phyloP scores from a whole-genome alignment of 2,329 filamentous ascomycete species.

The Tolypocladium endophyticum region DNA sequence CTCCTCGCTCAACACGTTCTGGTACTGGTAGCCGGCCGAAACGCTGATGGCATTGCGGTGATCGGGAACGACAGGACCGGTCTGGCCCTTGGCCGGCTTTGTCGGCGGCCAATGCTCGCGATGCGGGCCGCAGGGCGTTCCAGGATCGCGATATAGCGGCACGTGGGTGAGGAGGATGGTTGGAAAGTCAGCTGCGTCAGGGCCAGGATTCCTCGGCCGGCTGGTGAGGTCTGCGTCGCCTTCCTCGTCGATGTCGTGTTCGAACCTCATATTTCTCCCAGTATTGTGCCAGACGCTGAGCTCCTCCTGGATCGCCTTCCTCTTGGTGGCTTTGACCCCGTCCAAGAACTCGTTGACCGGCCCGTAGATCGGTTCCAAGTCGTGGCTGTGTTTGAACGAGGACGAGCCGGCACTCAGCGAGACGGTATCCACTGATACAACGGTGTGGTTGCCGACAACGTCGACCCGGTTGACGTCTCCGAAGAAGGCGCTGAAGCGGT shows the following conservation, averaged over 20 bases:
- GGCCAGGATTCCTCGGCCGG: conserved; percentile 25
- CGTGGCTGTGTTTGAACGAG: conserved; percentile 36
- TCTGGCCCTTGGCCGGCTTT: conserved; percentile 48
- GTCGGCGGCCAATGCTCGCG: conserved; percentile 76
- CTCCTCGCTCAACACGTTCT: conserved; percentile 75
- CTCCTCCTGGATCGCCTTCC: conserved; percentile 58
- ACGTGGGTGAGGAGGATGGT: conserved; percentile 87
- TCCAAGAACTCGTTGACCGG: conserved; percentile 70
- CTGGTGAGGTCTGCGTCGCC: conserved; percentile 27
- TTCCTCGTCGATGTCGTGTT: conserved; percentile 50
- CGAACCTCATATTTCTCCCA: conserved; percentile 41
- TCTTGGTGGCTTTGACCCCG: conserved; percentile 52
- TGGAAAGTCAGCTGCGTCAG: conserved; percentile 55
- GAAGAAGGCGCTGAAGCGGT: conserved; percentile 81
- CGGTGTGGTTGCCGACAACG: conserved; percentile 86
- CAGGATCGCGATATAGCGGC: conserved; percentile 70
- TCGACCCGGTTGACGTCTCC: conserved; percentile 87
- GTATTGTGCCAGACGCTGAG: conserved; percentile 54
- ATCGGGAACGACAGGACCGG: conserved; percentile 44
- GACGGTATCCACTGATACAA: conserved; percentile 83
- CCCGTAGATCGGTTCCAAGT: conserved; percentile 56
- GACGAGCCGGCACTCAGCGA: conserved; percentile 67
- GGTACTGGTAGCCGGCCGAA: conserved; percentile 80
- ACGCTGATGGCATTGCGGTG: conserved; percentile 71
- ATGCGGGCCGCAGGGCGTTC: conserved; percentile 77